Percentiles rank a stretch among this genome's conserved stretches.
Evolutionary conservation across 768 basidiomycete genomes (phyloP).

Genomic region (Termitomyces sp.): DNA sequence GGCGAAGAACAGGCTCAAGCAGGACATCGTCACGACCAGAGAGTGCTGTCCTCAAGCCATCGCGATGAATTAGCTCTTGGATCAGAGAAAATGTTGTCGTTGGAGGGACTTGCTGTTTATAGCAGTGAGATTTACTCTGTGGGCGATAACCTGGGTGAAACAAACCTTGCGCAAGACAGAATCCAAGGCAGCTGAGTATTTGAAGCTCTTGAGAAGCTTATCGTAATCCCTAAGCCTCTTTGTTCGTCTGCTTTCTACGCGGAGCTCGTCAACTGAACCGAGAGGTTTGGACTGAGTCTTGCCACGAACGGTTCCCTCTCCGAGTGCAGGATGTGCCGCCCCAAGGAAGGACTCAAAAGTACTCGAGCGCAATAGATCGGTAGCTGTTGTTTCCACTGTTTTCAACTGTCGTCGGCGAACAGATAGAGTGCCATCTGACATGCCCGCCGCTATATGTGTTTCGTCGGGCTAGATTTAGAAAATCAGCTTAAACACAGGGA

Average conservation of each 20-base stretch:
- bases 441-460: slow-evolving; percentile 94
- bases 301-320: slow-evolving; percentile 42
- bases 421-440: slow-evolving; percentile 98
- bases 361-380: slow-evolving; percentile 45
- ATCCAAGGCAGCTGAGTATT: slow-evolving; percentile 93
- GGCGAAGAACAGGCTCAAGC: slow-evolving; percentile 84
- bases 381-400: slow-evolving; percentile 45
- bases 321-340: slow-evolving; percentile 49
- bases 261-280: slow-evolving; percentile 72
- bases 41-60: slow-evolving; percentile 83
- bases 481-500: slow-evolving; percentile 8
- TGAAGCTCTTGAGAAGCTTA: slow-evolving; percentile 84
- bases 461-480: slow-evolving; percentile 73
- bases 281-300: slow-evolving; percentile 46
- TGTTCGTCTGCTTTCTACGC: slow-evolving; percentile 67
- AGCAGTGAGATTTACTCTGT: neutral
- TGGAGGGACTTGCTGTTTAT: slow-evolving; percentile 71
- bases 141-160: neutral
- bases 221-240: slow-evolving; percentile 86
- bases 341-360: slow-evolving; percentile 68
- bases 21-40: slow-evolving; percentile 91
- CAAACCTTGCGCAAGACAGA: slow-evolving; percentile 81
- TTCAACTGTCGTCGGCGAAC: slow-evolving; percentile 85
- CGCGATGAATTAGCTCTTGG: slow-evolving; percentile 88
- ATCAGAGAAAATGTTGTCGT: slow-evolving; percentile 86